Evolutionary conservation across 371 early-diverging fungal genomes (phyloP), one percentile per base, ranked within the genome.

Genomic region (Sporodiniella umbellata): DNA sequence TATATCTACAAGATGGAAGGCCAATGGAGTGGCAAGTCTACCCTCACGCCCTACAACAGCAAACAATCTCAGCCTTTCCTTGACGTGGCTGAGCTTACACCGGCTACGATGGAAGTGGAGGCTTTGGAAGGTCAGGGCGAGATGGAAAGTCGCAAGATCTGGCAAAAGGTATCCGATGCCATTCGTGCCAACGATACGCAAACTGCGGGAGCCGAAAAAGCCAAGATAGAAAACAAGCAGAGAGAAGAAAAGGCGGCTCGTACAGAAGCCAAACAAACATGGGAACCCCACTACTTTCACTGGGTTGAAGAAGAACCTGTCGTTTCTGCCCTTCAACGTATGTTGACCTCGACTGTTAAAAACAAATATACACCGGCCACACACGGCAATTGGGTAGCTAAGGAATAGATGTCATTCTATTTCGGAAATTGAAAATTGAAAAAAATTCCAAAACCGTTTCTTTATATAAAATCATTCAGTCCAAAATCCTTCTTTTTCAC

Each of bases 81-180:
- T 62, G 88, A 90, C 50, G 80, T 81, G 3, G 60, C 65, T 11
- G 38, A 58, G 21, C 35, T 66, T 10, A 60, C 44, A 33, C 62
- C 72, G 8, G 74, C 80, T 5, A 19, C 57, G 1, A 67, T 68
- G 62, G 31, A 62, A 1, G 54, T 66, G 33, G 64, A 64, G 45
- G 80, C 79, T 1, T 17, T 80, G 1, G 67, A 68, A n/a, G 76
- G 83, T 47, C 80, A 85, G 65, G 70, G 61, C 3, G 81, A 73
- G 15, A 60, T 83, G 51, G 90, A 90, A 53, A 80, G 84, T 33
- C 81, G 82, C 35, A 70, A 68, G 17, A 70, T 91, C 14, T 90
- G 92, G 92, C 65, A 77, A 50, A 70, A 72, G 52, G 89, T 87
- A 11, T 75, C 87, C 1, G 68, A 85, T 1, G 89, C 89, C 1